Evolutionary conservation across 352 stramenopile genomes (phyloP).

Genomic region (Phytophthora kernoviae): DNA sequence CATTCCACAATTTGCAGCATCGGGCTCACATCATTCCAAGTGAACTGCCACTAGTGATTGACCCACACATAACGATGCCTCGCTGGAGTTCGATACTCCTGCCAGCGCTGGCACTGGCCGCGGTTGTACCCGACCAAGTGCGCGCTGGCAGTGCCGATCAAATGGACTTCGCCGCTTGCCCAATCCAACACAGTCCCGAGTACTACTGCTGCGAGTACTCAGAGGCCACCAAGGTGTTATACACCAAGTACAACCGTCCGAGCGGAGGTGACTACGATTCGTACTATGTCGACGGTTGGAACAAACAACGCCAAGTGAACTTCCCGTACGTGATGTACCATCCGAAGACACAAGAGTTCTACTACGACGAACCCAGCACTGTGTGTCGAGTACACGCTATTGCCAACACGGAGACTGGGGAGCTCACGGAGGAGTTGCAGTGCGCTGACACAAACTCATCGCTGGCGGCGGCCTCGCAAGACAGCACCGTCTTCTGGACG

Average conservation of each 20-base stretch:
- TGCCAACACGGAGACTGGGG: slow-evolving; percentile 21
- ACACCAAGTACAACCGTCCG: slow-evolving; percentile 40
- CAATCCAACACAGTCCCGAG: slow-evolving; percentile 32
- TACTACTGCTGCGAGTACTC: slow-evolving; percentile 48
- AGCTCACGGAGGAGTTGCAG: slow-evolving; percentile 36
- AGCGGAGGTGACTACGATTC: slow-evolving; percentile 30
- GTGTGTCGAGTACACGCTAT: slow-evolving; percentile 39
- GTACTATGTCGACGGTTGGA: slow-evolving; percentile 44
- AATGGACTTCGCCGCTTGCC: slow-evolving; percentile 42
- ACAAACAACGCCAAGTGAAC: slow-evolving; percentile 41
- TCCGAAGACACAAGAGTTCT: slow-evolving; percentile 31
- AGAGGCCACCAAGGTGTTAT: slow-evolving; percentile 29
- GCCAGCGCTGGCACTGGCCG: slow-evolving; percentile 9
- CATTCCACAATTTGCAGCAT: slow-evolving; percentile 1
- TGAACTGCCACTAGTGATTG: background rate
- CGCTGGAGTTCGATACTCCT: slow-evolving; percentile 15
- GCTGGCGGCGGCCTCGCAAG: slow-evolving; percentile 27
- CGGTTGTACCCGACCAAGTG: slow-evolving; percentile 10
- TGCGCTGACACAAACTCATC: slow-evolving; percentile 39
- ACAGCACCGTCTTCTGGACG: slow-evolving; percentile 47
- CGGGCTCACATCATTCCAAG: slow-evolving; percentile 1
- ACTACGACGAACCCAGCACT: slow-evolving; percentile 33
- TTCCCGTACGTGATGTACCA: slow-evolving; percentile 41
- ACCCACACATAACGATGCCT: slow-evolving; percentile 7
- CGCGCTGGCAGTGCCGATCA: slow-evolving; percentile 22